Conservation (phyloP, 495 filamentous ascomycete species). For the Penicillium longicatenatum region DNA sequence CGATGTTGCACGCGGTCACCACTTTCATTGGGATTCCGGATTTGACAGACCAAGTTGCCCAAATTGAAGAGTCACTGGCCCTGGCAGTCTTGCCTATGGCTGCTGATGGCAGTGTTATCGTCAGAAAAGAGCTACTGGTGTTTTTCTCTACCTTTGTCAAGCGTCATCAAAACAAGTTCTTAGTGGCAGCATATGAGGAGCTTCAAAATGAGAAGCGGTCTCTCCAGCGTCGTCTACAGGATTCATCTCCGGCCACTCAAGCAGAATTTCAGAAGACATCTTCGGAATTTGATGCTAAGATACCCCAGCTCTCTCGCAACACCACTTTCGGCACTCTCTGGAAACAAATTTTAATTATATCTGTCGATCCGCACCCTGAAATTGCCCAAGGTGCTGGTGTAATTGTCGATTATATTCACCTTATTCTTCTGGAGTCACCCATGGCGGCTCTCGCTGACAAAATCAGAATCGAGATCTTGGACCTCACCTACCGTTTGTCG, state of each 20-base stretch:
- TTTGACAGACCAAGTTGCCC: conserved; percentile 84
- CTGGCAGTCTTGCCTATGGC: conserved; percentile 83
- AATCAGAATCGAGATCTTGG: conserved; percentile 75
- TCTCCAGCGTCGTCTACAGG: conserved; percentile 48
- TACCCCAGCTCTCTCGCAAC: conserved; percentile 65
- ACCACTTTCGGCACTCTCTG: conserved; percentile 90
- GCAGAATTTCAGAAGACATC: conserved; percentile 19
- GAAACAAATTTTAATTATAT: conserved; percentile 88
- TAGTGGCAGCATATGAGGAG: conserved; percentile 91
- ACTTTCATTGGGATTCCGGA: conserved; percentile 93
- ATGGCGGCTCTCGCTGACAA: conserved; percentile 68
- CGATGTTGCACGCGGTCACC: conserved; percentile 89
- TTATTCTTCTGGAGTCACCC: conserved; percentile 72
- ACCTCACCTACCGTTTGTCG: conserved; percentile 54
- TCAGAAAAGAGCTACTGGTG: conserved; percentile 87
- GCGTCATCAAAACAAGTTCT: conserved; percentile 88
- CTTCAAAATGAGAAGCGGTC: conserved; percentile 80
- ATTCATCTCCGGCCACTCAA: conserved; percentile 20
- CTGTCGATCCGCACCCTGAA: conserved; percentile 92
- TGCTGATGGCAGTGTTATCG: conserved; percentile 87
- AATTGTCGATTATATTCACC: conserved; percentile 82
- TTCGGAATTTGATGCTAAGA: conserved; percentile 21
- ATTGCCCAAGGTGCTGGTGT: conserved; percentile 80
- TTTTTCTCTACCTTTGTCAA: conserved; percentile 92
- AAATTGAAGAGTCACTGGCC: conserved; percentile 86